Percentiles rank a stretch among this genome's conserved stretches.
Evolutionary conservation across 2,329 filamentous ascomycete genomes (phyloP).

Genomic region (Ascochyta clinopodiicola): DNA sequence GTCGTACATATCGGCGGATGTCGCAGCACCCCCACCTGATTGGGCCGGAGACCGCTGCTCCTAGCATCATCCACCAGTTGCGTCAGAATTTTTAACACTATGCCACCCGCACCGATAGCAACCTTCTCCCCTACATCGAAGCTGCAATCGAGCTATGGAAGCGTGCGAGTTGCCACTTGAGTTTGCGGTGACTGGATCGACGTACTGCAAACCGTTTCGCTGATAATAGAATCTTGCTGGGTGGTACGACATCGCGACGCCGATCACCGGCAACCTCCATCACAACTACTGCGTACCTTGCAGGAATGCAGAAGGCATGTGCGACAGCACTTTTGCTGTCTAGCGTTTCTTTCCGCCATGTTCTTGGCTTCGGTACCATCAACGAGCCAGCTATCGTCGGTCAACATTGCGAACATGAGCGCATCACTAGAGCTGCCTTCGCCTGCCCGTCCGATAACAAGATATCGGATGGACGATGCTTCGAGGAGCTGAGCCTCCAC

Average conservation of each 20-base stretch:
- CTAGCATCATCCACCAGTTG: slow-evolving; percentile 13
- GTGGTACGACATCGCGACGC: slow-evolving; percentile 2
- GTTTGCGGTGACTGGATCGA: slow-evolving; percentile 2
- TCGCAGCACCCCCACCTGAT: slow-evolving; percentile 3
- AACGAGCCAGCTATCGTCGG: slow-evolving; percentile 30
- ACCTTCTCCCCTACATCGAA: background rate
- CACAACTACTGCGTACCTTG: background rate
- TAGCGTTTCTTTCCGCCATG: background rate
- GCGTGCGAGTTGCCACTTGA: slow-evolving; percentile 5
- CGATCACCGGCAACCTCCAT: background rate
- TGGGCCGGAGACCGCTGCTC: background rate
- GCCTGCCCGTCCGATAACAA: slow-evolving; percentile 18
- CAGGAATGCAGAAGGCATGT: slow-evolving; percentile 12
- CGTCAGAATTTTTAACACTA: slow-evolving; percentile 14
- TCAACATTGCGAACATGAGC: slow-evolving; percentile 36
- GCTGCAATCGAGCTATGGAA: slow-evolving; percentile 10
- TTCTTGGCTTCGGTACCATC: slow-evolving; percentile 28
- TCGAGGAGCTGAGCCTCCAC: slow-evolving; percentile 28
- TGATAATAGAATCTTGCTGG: slow-evolving; percentile 1
- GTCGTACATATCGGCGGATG: slow-evolving; percentile 8
- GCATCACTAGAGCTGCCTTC: slow-evolving; percentile 31
- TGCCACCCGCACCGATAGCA: background rate
- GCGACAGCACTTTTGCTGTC: slow-evolving; percentile 11
- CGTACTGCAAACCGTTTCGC: slow-evolving; percentile 14
- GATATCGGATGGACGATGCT: slow-evolving; percentile 30